Conservation (phyloP, 2,329 filamentous ascomycete species). For the Calycina herbarum region DNA sequence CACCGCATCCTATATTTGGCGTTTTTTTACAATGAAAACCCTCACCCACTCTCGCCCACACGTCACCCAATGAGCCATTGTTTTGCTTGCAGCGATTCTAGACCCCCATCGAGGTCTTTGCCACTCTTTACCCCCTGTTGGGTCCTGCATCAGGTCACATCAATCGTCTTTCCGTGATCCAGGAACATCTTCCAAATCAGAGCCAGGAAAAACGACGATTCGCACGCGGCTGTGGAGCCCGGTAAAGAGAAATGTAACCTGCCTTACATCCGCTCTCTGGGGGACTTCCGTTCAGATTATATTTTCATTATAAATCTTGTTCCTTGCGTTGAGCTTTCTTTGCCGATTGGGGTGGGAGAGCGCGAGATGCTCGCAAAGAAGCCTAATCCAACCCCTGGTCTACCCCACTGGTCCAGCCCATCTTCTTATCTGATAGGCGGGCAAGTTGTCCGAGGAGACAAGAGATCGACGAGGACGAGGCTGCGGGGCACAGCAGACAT, state of each 20-base stretch:
- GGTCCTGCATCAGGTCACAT: background rate
- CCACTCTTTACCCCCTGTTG: background rate
- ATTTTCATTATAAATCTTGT: background rate
- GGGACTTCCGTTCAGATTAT: background rate
- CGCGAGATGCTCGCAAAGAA: background rate
- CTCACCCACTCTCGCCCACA: background rate
- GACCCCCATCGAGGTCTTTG: background rate
- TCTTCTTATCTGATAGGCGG: slow-evolving; percentile 2
- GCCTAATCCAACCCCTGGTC: background rate
- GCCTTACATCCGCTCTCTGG: background rate
- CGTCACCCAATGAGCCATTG: background rate
- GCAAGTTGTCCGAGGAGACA: background rate
- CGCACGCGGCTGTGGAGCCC: background rate
- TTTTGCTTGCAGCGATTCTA: background rate
- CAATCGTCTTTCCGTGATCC: background rate
- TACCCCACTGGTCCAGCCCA: background rate
- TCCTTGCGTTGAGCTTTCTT: background rate
- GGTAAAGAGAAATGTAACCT: slow-evolving; percentile 1
- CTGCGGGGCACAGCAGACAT: slow-evolving; percentile 3
- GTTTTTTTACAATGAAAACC: background rate
- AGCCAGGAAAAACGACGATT: background rate
- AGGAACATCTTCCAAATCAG: background rate
- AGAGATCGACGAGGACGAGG: background rate
- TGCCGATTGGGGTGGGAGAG: background rate
- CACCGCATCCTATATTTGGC: background rate